A percentile compares a stretch with the other conserved stretches of the same genome.
phyloP scores from a whole-genome alignment of 2,329 filamentous ascomycete genomes.

The Beauveria pseudobassiana region DNA sequence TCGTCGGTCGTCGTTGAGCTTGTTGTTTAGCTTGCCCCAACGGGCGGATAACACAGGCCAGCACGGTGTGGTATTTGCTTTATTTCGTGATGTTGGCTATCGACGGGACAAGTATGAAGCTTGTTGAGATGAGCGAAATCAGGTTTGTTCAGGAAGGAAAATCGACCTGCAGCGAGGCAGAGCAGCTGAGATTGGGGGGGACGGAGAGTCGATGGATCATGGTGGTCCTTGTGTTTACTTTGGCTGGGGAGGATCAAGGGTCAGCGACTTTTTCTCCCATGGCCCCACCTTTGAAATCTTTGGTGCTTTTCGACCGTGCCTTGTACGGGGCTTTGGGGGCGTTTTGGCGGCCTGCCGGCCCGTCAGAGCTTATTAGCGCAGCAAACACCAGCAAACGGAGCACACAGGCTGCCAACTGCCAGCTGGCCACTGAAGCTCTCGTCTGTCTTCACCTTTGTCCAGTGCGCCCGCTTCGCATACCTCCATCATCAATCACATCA shows the following conservation, averaged over 20 bases:
- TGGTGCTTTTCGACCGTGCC: background rate
- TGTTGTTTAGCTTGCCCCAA: slow-evolving; percentile 8
- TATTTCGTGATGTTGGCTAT: background rate
- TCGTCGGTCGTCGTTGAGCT: background rate
- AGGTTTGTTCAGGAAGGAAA: slow-evolving; percentile 1
- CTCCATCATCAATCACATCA: background rate
- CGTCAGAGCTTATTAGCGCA: background rate
- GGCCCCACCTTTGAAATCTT: slow-evolving; percentile 1
- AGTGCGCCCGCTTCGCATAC: background rate
- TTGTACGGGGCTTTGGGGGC: background rate
- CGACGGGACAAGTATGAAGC: background rate
- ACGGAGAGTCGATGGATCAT: background rate
- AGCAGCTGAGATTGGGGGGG: slow-evolving; percentile 6
- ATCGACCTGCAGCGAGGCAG: background rate
- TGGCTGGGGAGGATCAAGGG: slow-evolving; percentile 7
- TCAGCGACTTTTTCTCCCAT: slow-evolving; percentile 9
- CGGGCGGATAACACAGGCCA: slow-evolving; percentile 8
- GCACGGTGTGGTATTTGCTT: background rate
- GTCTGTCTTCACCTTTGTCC: background rate
- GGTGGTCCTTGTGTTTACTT: slow-evolving; percentile 9
- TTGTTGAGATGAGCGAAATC: background rate
- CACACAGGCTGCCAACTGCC: background rate
- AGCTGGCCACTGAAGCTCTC: background rate
- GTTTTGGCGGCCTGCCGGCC: too few species aligned
- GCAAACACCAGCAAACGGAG: background rate